Percentiles rank a stretch among this genome's conserved stretches.
Evolutionary conservation across 2,329 filamentous ascomycete species (phyloP).

Genomic region (Dothideomycetes sp.): DNA sequence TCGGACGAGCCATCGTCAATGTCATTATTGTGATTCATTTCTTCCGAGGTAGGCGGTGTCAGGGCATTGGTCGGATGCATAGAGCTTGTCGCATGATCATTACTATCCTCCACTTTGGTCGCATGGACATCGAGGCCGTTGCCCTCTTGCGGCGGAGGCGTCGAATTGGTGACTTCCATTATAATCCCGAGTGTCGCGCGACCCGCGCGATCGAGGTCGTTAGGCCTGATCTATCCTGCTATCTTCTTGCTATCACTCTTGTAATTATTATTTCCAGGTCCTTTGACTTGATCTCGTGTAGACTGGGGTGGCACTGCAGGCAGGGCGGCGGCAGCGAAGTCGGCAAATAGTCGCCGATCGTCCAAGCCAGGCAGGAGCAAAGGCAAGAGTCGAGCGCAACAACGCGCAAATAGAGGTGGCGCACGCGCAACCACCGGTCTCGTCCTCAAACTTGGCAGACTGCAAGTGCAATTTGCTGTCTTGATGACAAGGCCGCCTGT

Average conservation of each 20-base stretch:
- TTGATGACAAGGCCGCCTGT: no score
- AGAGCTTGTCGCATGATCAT: constrained; percentile 1
- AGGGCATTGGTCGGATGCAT: constrained; percentile 24
- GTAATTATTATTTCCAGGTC: no score
- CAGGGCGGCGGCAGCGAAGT: background rate
- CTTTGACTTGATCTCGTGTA: no score
- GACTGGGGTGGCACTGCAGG: background rate
- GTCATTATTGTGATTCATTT: constrained; percentile 33
- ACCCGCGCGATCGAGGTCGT: background rate
- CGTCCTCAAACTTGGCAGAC: no score
- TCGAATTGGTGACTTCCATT: background rate
- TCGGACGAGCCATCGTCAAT: constrained; percentile 31
- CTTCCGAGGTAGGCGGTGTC: constrained; percentile 42
- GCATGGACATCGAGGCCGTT: constrained; percentile 4
- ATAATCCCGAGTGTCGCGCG: background rate
- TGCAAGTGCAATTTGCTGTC: no score
- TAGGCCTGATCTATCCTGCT: background rate
- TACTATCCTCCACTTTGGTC: constrained; percentile 1
- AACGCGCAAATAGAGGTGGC: no score
- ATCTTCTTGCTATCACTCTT: background rate
- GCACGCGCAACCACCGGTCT: no score
- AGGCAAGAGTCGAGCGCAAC: no score
- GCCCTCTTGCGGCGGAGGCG: background rate
- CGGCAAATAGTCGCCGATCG: background rate
- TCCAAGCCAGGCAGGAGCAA: background rate